A percentile compares a stretch with the other conserved stretches of the same genome.
phyloP scores from a whole-genome alignment of 257 asterid genomes.

The Nicotiana paniculata region DNA sequence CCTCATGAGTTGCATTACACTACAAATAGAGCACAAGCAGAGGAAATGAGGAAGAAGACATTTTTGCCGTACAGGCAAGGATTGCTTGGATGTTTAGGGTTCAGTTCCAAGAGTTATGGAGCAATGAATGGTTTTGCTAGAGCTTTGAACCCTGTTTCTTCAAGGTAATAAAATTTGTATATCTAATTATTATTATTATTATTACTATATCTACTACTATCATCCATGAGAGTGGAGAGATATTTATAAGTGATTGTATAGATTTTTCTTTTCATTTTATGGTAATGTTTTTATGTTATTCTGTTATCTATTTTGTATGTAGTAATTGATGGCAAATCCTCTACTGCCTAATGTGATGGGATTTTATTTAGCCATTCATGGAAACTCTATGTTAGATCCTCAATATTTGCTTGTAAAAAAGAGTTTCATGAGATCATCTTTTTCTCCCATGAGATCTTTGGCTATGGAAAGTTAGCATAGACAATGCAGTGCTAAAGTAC shows the following conservation, averaged over 20 bases:
- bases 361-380: conserved; percentile 19
- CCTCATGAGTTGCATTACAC: conserved; percentile 95
- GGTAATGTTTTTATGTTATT: not conserved
- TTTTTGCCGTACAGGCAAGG: conserved; percentile 90
- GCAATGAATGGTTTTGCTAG: conserved; percentile 78
- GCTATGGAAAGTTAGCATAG: not conserved
- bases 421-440: not conserved
- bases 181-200: not conserved
- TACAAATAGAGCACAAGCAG: conserved; percentile 83
- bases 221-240: not conserved
- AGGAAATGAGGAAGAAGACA: conserved; percentile 97
- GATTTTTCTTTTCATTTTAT: not conserved
- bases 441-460: not conserved
- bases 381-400: not conserved
- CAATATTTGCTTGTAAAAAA: not conserved
- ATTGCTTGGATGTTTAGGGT: conserved; percentile 82
- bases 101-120: conserved; percentile 88
- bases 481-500: not conserved
- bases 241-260: conserved; percentile 1
- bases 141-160: conserved; percentile 79
- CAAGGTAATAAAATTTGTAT: conserved; percentile 39
- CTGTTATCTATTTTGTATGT: conserved; percentile 11
- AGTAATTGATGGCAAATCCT: conserved; percentile 7
- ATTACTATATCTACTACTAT: not conserved
- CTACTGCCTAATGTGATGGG: not conserved